Evolutionary conservation across 2,329 filamentous ascomycete species (phyloP).

Genomic region (Diaporthe helianthi): DNA sequence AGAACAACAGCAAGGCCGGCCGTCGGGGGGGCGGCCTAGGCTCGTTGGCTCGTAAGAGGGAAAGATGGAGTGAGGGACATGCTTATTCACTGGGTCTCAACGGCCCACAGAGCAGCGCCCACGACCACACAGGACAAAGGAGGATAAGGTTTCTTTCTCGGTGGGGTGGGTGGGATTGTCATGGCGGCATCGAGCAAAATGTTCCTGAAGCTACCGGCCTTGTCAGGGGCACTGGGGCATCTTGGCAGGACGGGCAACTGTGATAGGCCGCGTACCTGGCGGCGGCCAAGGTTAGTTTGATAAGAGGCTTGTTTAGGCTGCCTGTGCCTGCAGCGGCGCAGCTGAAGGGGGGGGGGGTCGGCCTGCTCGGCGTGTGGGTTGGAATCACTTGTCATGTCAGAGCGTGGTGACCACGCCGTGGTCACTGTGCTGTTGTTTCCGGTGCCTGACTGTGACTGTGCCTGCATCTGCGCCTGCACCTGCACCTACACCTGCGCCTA

Average conservation of each 20-base stretch:
- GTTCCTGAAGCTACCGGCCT: constrained; percentile 18
- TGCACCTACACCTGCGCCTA: not conserved
- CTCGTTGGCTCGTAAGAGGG: no score
- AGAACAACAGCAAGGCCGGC: constrained; percentile 10
- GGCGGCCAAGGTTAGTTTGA: constrained; percentile 25
- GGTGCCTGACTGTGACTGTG: not conserved
- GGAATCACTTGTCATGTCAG: constrained; percentile 8
- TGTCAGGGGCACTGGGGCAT: constrained; percentile 22
- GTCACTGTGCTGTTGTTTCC: not conserved
- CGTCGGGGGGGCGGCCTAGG: constrained; percentile 13
- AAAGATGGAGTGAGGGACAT: constrained; percentile 17
- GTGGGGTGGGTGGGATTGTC: constrained; percentile 26
- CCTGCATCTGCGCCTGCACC: no score
- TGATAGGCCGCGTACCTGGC: constrained; percentile 20
- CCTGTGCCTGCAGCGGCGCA: constrained; percentile 22
- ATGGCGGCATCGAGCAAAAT: constrained; percentile 21
- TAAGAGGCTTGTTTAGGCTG: constrained; percentile 27
- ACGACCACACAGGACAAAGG: constrained; percentile 9
- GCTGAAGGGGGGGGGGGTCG: constrained; percentile 18
- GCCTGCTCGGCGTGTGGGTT: constrained; percentile 3
- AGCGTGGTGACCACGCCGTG: not conserved
- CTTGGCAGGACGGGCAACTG: constrained; percentile 18
- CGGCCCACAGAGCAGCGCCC: constrained; percentile 13
- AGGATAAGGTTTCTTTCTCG: constrained; percentile 26
- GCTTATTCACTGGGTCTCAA: constrained; percentile 29